Conservation (phyloP, 768 basidiomycete genomes). For the Boletus reticuloceps region DNA sequence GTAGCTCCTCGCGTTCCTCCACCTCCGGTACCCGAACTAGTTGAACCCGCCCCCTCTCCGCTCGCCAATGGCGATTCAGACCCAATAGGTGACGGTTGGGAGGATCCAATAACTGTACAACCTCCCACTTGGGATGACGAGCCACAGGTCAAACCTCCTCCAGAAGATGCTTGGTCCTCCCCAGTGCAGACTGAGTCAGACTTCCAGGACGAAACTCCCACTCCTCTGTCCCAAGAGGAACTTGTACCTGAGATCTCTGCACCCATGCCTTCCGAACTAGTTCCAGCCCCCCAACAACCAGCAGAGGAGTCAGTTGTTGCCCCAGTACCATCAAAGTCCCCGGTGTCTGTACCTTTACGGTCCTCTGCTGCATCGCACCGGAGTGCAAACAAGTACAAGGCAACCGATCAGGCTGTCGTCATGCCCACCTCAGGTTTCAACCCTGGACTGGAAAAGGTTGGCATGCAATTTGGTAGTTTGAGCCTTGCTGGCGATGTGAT, state of each 20-base stretch:
- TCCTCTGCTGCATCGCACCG: slow-evolving; percentile 54
- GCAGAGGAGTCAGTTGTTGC: slow-evolving; percentile 29
- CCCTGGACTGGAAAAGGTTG: slow-evolving; percentile 65
- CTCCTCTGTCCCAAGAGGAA: slow-evolving; percentile 33
- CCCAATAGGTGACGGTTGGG: slow-evolving; percentile 48
- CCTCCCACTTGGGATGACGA: slow-evolving; percentile 74
- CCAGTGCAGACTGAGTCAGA: slow-evolving; percentile 30
- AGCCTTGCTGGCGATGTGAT: slow-evolving; percentile 71
- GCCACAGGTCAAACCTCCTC: slow-evolving; percentile 38
- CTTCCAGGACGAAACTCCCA: slow-evolving; percentile 15
- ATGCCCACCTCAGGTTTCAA: slow-evolving; percentile 69
- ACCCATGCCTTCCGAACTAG: slow-evolving; percentile 20
- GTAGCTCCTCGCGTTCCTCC: slow-evolving; percentile 13
- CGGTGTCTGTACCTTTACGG: slow-evolving; percentile 51
- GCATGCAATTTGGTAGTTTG: slow-evolving; percentile 89
- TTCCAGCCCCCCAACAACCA: slow-evolving; percentile 12
- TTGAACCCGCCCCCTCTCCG: slow-evolving; percentile 27
- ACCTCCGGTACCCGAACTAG: slow-evolving; percentile 23
- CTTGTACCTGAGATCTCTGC: slow-evolving; percentile 19
- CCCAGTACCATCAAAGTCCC: slow-evolving; percentile 36
- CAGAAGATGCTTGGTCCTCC: slow-evolving; percentile 31
- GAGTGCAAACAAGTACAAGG: slow-evolving; percentile 63
- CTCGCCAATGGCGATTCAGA: slow-evolving; percentile 35
- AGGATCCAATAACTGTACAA: slow-evolving; percentile 71
- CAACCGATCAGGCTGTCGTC: slow-evolving; percentile 74